Conservation (phyloP, 305 asterid genomes). For the Fraxinus floribunda region DNA sequence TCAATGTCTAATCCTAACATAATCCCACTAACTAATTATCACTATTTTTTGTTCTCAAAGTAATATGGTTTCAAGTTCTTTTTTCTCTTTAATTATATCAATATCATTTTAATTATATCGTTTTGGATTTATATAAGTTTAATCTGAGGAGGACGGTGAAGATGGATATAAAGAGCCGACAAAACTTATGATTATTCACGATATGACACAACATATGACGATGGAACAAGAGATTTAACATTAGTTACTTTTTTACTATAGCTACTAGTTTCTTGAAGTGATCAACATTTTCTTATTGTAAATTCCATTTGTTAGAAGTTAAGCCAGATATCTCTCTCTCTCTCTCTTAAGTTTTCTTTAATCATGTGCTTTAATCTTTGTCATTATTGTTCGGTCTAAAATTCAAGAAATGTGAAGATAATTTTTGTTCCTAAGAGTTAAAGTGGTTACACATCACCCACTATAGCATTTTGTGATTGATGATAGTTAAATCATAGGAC, state of each 20-base stretch:
- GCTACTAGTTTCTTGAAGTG: not conserved
- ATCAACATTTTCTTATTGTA: not conserved
- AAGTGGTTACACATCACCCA: not conserved
- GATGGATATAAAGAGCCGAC: not conserved
- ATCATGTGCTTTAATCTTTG: not conserved
- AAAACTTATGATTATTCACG: not conserved
- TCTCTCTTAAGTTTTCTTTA: not conserved
- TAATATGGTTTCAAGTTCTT: not conserved
- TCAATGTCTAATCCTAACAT: not conserved
- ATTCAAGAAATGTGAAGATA: not conserved
- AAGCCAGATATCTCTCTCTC: not conserved
- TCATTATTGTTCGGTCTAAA: not conserved
- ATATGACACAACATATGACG: not conserved
- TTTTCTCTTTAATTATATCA: not conserved
- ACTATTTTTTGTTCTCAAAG: not conserved
- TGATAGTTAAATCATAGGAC: not conserved
- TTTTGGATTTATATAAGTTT: no score
- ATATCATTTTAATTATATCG: not conserved
- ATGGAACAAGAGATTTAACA: not conserved
- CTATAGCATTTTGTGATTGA: not conserved
- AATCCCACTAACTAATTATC: not conserved
- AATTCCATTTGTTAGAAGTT: not conserved
- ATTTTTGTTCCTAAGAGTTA: not conserved
- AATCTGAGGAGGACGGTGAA: not conserved
- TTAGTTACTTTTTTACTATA: not conserved